Percentiles rank a stretch among this genome's conserved stretches.
phyloP scores from a whole-genome alignment of 73 alveolate species.

The Effrenium voratum region DNA sequence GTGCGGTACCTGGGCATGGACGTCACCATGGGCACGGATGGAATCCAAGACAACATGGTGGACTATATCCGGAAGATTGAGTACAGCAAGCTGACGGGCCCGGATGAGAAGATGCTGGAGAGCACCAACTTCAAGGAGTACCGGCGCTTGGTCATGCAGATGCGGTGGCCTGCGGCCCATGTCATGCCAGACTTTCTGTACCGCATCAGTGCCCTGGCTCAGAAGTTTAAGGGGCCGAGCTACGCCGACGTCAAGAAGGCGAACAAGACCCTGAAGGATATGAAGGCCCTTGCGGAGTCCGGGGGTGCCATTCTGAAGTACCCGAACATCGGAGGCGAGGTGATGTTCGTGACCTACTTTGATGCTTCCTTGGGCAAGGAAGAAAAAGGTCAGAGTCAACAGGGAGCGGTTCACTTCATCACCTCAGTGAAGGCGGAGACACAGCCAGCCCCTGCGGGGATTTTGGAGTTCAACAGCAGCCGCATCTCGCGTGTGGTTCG shows the following conservation, averaged over 20 bases:
- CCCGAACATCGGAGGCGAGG: not conserved
- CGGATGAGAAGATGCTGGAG: not conserved
- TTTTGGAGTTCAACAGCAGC: slow-evolving; percentile 3
- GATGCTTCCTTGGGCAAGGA: slow-evolving; percentile 50
- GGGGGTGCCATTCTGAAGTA: not conserved
- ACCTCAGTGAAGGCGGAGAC: not conserved
- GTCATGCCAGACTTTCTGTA: slow-evolving; percentile 26
- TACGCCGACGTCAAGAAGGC: not conserved
- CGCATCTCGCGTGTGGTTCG: slow-evolving; percentile 10
- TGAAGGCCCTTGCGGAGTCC: not conserved
- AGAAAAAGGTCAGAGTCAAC: not conserved
- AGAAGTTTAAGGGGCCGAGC: not conserved
- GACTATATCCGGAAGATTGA: not conserved
- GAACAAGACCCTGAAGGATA: too few species aligned
- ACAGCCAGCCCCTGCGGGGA: not conserved
- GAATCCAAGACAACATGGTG: not conserved
- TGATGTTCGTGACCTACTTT: not conserved
- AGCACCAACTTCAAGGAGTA: not conserved
- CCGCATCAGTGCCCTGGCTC: not conserved
- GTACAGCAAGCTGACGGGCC: not conserved
- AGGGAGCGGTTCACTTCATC: slow-evolving; percentile 8
- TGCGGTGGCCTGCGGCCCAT: slow-evolving; percentile 34
- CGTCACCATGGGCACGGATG: not conserved
- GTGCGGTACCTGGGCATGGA: slow-evolving; percentile 28
- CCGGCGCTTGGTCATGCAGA: not conserved